These are phyloP conservation scores for Colletotrichum scovillei DNA, from an alignment of 2,329 filamentous ascomycete species.

Conservation along the genomic window DNA sequence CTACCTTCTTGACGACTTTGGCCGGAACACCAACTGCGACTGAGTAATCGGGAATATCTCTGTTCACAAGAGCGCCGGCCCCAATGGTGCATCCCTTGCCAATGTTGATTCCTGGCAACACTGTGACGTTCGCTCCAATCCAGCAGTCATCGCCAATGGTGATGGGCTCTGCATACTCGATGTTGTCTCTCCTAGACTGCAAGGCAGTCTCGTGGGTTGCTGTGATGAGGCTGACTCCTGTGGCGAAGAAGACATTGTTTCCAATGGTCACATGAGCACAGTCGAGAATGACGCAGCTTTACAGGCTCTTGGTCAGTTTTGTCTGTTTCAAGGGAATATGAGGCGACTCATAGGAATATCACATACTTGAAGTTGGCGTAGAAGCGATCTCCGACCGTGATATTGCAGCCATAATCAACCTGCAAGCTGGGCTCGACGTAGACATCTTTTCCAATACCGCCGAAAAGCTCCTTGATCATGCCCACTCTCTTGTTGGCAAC, in stretches of 20 bases:
- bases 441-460: slow-evolving; percentile 60
- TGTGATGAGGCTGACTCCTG: slow-evolving; percentile 62
- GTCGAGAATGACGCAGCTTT: slow-evolving; percentile 54
- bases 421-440: slow-evolving; percentile 71
- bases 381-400: slow-evolving; percentile 70
- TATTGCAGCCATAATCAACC: slow-evolving; percentile 75
- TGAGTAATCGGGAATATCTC: slow-evolving; percentile 47
- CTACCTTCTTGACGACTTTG: slow-evolving; percentile 42
- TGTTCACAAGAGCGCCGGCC: slow-evolving; percentile 52
- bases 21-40: slow-evolving; percentile 52
- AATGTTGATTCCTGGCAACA: slow-evolving; percentile 53
- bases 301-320: neutral
- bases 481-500: slow-evolving; percentile 52
- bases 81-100: slow-evolving; percentile 54
- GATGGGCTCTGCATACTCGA: slow-evolving; percentile 61
- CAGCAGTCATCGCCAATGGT: slow-evolving; percentile 59
- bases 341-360: no score
- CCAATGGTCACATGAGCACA: slow-evolving; percentile 64
- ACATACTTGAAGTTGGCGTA: slow-evolving; percentile 69
- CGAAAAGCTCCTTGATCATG: slow-evolving; percentile 62
- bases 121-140: slow-evolving; percentile 59
- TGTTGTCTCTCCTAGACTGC: slow-evolving; percentile 55
- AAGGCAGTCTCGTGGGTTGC: slow-evolving; percentile 66
- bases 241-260: slow-evolving; percentile 62
- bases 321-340: neutral